Percentiles rank a stretch among this genome's conserved stretches.
These are phyloP conservation scores for Trametes coccinea DNA, from an alignment of 768 basidiomycete species.

Conservation along the genomic window DNA sequence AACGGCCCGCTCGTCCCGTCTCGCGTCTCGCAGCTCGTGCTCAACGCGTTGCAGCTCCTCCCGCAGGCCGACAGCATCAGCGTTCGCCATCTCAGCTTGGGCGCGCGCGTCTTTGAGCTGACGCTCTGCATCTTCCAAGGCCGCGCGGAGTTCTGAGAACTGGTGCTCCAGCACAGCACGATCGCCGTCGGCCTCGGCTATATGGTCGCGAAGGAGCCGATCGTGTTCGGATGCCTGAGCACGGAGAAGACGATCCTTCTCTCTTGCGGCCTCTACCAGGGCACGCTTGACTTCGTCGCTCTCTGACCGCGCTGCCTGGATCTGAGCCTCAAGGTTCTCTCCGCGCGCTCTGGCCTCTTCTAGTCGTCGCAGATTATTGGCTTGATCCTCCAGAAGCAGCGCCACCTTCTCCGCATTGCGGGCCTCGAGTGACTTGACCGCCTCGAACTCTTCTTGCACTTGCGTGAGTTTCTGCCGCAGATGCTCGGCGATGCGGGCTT, in stretches of 20 bases:
- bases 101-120: constrained; percentile 64
- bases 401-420: constrained; percentile 64
- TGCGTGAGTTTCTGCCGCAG: constrained; percentile 65
- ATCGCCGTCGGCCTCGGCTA: constrained; percentile 92
- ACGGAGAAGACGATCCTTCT: constrained; percentile 77
- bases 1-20: constrained; percentile 65
- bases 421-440: constrained; percentile 65
- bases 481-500: constrained; percentile 56
- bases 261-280: constrained; percentile 63
- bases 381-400: constrained; percentile 73
- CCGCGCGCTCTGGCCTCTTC: constrained; percentile 76
- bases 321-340: constrained; percentile 75
- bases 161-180: constrained; percentile 90
- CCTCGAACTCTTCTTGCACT: constrained; percentile 62
- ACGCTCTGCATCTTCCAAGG: constrained; percentile 58
- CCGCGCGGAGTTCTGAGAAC: constrained; percentile 68
- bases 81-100: constrained; percentile 62
- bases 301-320: constrained; percentile 68
- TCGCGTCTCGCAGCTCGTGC: constrained; percentile 67
- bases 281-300: constrained; percentile 70
- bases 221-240: constrained; percentile 72
- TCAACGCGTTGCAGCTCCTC: constrained; percentile 75
- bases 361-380: constrained; percentile 63
- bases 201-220: constrained; percentile 76
- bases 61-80: constrained; percentile 66